Evolutionary conservation across 2,329 filamentous ascomycete genomes (phyloP).

Genomic region (Didymella keratinophila): DNA sequence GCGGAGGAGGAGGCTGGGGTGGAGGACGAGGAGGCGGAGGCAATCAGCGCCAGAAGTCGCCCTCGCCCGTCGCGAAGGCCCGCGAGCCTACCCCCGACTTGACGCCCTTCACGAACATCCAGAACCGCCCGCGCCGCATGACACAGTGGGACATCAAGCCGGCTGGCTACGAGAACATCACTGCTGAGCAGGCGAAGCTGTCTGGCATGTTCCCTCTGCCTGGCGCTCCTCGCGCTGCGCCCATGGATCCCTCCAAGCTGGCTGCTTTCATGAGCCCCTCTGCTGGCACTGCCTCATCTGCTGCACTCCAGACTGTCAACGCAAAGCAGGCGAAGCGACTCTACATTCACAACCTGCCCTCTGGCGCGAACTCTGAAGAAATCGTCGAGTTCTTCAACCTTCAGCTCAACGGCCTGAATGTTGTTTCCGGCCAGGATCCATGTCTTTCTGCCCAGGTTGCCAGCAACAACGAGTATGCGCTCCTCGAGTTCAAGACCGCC

Average conservation of each 20-base stretch:
- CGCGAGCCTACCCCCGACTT: constrained; percentile 96
- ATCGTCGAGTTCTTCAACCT: constrained; percentile 91
- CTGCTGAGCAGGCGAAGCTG: constrained; percentile 96
- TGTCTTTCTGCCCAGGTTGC: constrained; percentile 85
- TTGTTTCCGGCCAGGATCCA: constrained; percentile 82
- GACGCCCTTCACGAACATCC: constrained; percentile 81
- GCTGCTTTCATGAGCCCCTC: constrained; percentile 96
- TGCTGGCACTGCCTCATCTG: constrained; percentile 71
- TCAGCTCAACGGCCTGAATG: constrained; percentile 95
- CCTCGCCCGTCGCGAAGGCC: constrained; percentile 81
- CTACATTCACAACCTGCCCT: constrained; percentile 82
- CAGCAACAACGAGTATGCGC: constrained; percentile 78
- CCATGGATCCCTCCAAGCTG: constrained; percentile 91
- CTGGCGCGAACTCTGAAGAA: constrained; percentile 75
- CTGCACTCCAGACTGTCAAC: constrained; percentile 89
- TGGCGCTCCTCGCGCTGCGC: constrained; percentile 90
- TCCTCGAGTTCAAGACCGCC: constrained; percentile 88
- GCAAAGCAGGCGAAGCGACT: constrained; percentile 94
- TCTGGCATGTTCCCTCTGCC: constrained; percentile 99
- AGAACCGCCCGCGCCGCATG: constrained; percentile 87
- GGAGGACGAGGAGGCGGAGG: constrained; percentile 27
- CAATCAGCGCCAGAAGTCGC: constrained; percentile 70
- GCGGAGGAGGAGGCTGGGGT: constrained; percentile 25
- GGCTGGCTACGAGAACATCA: constrained; percentile 96
- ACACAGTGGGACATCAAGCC: constrained; percentile 99